Conservation (phyloP, 2,329 filamentous ascomycete species). For the Cladosporium velox region DNA sequence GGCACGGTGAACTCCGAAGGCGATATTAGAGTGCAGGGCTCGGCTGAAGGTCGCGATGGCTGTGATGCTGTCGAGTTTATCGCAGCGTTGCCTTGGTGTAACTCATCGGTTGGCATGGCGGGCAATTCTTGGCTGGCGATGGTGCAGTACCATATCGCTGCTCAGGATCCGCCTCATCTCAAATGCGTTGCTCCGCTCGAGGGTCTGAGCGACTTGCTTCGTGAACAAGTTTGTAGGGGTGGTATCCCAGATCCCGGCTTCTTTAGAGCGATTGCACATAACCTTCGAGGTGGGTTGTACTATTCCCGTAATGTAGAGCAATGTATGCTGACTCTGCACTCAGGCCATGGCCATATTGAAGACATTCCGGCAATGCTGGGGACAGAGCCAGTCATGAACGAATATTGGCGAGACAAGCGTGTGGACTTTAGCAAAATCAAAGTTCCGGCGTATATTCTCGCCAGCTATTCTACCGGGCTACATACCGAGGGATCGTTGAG, state of each 20-base stretch:
- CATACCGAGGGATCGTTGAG: slow-evolving; percentile 30
- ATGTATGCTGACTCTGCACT: background rate
- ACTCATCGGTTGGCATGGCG: slow-evolving; percentile 46
- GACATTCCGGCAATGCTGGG: slow-evolving; percentile 23
- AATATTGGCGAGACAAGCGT: slow-evolving; percentile 28
- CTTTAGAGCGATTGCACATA: background rate
- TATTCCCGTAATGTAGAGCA: background rate
- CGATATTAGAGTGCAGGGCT: slow-evolving; percentile 42
- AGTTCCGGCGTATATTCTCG: slow-evolving; percentile 26
- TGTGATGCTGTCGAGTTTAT: slow-evolving; percentile 50
- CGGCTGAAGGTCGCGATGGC: slow-evolving; percentile 49
- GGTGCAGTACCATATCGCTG: slow-evolving; percentile 34
- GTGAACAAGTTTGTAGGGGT: slow-evolving; percentile 48
- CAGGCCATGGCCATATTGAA: slow-evolving; percentile 2
- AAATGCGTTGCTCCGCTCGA: slow-evolving; percentile 16
- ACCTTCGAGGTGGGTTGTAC: background rate
- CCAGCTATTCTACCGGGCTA: slow-evolving; percentile 23
- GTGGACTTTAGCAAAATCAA: slow-evolving; percentile 24
- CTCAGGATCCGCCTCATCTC: slow-evolving; percentile 15
- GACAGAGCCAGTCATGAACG: slow-evolving; percentile 20
- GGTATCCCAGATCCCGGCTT: slow-evolving; percentile 26
- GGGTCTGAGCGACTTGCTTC: slow-evolving; percentile 44
- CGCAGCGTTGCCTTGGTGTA: slow-evolving; percentile 48
- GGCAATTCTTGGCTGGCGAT: slow-evolving; percentile 40
- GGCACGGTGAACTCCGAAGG: slow-evolving; percentile 41